Evolutionary conservation across 768 basidiomycete genomes (phyloP).

Genomic region (Calocybe indica): DNA sequence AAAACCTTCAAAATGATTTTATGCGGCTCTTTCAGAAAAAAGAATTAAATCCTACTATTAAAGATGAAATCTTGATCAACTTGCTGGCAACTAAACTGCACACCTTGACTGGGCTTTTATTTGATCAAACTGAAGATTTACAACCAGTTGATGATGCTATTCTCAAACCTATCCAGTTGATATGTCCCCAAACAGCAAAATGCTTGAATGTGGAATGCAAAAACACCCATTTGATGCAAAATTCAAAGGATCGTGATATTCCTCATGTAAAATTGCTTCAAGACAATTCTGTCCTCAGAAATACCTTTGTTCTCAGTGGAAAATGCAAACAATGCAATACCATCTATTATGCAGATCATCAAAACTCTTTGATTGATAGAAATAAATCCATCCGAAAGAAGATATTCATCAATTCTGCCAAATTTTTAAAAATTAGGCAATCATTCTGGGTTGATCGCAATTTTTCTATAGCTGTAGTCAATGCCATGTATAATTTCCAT

Average conservation of each 20-base stretch:
- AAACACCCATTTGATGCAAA: conserved; percentile 1
- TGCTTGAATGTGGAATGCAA: conserved; percentile 10
- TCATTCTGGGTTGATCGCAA: conserved; percentile 10
- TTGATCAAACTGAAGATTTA: no score
- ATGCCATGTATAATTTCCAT: conserved; percentile 14
- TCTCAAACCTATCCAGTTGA: conserved; percentile 5
- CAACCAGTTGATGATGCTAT: no score
- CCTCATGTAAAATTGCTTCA: conserved; percentile 9
- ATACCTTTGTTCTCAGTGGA: conserved; percentile 10
- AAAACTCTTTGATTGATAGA: not conserved
- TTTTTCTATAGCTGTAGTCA: conserved; percentile 8
- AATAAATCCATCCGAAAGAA: not conserved
- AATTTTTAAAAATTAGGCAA: conserved; percentile 9
- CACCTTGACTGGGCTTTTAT: not conserved
- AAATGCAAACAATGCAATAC: conserved; percentile 10
- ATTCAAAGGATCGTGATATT: conserved; percentile 7
- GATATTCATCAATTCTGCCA: conserved; percentile 3
- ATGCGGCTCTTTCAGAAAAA: no score
- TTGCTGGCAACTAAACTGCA: no score
- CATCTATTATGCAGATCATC: conserved; percentile 15
- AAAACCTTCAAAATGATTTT: no score
- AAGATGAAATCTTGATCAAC: no score
- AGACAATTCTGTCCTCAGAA: conserved; percentile 1
- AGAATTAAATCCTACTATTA: no score
- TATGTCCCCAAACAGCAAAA: conserved; percentile 8